Evolutionary conservation across 179 eudicot genomes (phyloP).

Genomic region (Camellia oleifera): DNA sequence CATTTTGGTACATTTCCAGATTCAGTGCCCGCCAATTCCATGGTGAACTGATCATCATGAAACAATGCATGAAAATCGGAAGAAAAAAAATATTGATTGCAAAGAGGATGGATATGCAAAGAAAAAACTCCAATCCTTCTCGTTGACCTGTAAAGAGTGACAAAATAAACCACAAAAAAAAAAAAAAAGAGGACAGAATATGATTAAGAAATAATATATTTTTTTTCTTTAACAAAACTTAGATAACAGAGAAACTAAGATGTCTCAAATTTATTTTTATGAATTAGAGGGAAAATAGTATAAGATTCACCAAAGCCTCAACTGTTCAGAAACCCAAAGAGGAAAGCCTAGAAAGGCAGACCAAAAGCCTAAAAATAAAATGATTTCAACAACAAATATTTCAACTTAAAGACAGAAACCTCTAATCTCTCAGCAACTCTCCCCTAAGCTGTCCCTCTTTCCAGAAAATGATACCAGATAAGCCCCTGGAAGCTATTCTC

Average conservation of each 20-base stretch:
- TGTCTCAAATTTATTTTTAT: background rate
- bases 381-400: too few relatives aligned
- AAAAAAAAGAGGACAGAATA: too few relatives aligned
- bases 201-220: too few relatives aligned
- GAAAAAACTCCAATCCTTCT: conserved; percentile 12
- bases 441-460: too few relatives aligned
- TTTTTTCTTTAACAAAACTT: too few relatives aligned
- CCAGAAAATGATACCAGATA: too few relatives aligned
- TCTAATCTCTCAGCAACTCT: background rate
- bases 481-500: background rate
- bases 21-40: conserved; percentile 70
- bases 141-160: conserved; percentile 13
- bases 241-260: background rate
- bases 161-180: background rate
- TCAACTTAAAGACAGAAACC: background rate
- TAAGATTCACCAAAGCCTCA: background rate
- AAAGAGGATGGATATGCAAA: conserved; percentile 16
- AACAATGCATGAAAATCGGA: conserved; percentile 28
- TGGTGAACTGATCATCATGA: conserved; percentile 62
- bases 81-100: conserved; percentile 20
- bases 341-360: background rate
- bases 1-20: conserved; percentile 60
- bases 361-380: background rate
- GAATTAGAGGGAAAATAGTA: background rate
- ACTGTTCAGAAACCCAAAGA: background rate